A percentile compares a stretch with the other conserved stretches of the same genome.
phyloP scores from a whole-genome alignment of 148 eudicot species.

The Diospyros kaki region DNA sequence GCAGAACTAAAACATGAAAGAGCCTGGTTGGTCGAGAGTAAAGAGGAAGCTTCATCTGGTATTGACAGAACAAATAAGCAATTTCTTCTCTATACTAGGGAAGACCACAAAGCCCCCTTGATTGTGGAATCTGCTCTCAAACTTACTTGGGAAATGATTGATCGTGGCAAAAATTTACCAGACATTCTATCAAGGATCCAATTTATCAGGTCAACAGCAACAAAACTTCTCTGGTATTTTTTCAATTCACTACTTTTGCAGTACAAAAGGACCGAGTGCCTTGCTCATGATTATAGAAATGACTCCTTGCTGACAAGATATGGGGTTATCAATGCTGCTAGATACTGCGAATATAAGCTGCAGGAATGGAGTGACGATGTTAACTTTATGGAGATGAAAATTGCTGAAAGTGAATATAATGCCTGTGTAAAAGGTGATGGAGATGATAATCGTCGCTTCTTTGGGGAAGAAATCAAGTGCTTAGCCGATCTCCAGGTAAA shows the following conservation, averaged over 20 bases:
- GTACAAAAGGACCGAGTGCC: slow-evolving; percentile 23
- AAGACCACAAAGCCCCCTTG: slow-evolving; percentile 45
- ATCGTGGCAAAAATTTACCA: slow-evolving; percentile 44
- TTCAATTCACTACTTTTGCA: slow-evolving; percentile 28
- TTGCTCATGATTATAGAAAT: slow-evolving; percentile 17
- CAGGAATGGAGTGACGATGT: slow-evolving; percentile 50
- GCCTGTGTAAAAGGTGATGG: slow-evolving; percentile 7
- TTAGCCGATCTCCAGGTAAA: slow-evolving; percentile 42
- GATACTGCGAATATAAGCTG: slow-evolving; percentile 38
- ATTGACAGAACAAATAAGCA: slow-evolving; percentile 16
- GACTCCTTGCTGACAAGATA: slow-evolving; percentile 30
- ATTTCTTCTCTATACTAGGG: slow-evolving; percentile 35
- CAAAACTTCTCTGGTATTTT: slow-evolving; percentile 35
- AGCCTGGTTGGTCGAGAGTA: slow-evolving; percentile 33
- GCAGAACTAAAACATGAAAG: slow-evolving; percentile 33
- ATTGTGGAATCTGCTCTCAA: slow-evolving; percentile 44
- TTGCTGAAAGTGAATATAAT: slow-evolving; percentile 28
- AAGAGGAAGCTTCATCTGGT: slow-evolving; percentile 13
- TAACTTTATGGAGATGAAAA: slow-evolving; percentile 39
- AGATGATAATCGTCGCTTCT: slow-evolving; percentile 20
- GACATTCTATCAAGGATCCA: slow-evolving; percentile 25
- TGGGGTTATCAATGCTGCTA: slow-evolving; percentile 39
- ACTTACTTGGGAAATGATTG: slow-evolving; percentile 45
- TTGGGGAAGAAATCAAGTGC: slow-evolving; percentile 41
- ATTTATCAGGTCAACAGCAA: slow-evolving; percentile 35